A percentile compares a stretch with the other conserved stretches of the same genome.
These are phyloP conservation scores for Podila epigama DNA, from an alignment of 192 early-diverging fungal species.

Conservation along the genomic window DNA sequence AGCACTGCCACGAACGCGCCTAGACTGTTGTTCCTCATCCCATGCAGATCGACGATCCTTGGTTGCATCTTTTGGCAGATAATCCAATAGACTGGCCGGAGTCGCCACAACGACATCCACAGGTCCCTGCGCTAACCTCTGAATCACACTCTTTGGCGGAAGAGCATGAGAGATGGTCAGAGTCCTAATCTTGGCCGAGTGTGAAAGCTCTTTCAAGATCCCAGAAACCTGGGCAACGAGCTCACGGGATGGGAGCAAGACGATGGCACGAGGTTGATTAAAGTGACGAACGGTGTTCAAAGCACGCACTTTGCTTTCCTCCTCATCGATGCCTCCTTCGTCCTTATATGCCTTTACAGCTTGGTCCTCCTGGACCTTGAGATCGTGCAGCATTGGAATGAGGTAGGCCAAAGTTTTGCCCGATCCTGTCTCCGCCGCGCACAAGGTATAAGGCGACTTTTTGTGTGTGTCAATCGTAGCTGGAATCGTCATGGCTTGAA, in stretches of 20 bases:
- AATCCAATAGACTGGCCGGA: slow-evolving; percentile 73
- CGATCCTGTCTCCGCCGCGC: slow-evolving; percentile 90
- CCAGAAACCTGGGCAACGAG: slow-evolving; percentile 80
- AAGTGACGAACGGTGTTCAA: slow-evolving; percentile 62
- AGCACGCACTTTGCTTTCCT: slow-evolving; percentile 16
- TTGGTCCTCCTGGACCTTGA: slow-evolving; percentile 72
- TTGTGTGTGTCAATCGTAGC: slow-evolving; percentile 57
- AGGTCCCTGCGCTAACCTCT: slow-evolving; percentile 62
- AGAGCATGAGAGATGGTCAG: slow-evolving; percentile 65
- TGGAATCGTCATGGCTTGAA: slow-evolving; percentile 87
- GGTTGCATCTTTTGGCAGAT: slow-evolving; percentile 30
- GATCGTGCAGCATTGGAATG: slow-evolving; percentile 75
- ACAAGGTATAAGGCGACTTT: slow-evolving; percentile 61
- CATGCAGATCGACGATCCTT: neutral
- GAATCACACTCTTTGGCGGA: slow-evolving; percentile 52
- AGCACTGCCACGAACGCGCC: slow-evolving; percentile 12
- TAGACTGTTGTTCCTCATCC: slow-evolving; percentile 8
- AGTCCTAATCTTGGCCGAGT: slow-evolving; percentile 71
- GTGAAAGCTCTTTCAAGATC: slow-evolving; percentile 77
- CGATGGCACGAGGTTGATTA: slow-evolving; percentile 82
- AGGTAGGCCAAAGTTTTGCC: slow-evolving; percentile 94
- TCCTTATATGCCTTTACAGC: slow-evolving; percentile 22
- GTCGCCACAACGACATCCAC: slow-evolving; percentile 89
- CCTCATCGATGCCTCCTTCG: slow-evolving; percentile 23
- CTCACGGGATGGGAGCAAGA: slow-evolving; percentile 90